Evolutionary conservation across 1,284 basidiomycete species (phyloP).

Genomic region (Agroathelia rolfsii): DNA sequence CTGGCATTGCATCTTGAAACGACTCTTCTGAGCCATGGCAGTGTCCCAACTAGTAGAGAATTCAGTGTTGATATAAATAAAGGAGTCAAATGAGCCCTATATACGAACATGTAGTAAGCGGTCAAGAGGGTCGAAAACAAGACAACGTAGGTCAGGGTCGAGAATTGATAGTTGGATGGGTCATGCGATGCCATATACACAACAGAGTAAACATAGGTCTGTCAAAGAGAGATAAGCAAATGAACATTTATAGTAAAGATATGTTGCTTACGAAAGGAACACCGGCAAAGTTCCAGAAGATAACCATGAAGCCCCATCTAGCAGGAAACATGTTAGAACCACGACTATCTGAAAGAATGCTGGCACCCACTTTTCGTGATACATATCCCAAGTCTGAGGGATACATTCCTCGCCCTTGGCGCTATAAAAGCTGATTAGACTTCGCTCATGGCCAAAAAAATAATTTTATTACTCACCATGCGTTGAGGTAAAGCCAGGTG

Average conservation of each 20-base stretch:
- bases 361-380: constrained; percentile 73
- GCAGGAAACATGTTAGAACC: constrained; percentile 8
- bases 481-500: constrained; percentile 94
- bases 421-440: constrained; percentile 13
- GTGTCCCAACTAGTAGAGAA: constrained; percentile 68
- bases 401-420: constrained; percentile 95
- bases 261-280: constrained; percentile 61
- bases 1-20: constrained; percentile 95
- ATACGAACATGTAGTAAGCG: constrained; percentile 75
- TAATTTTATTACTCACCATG: constrained; percentile 49
- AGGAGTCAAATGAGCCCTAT: constrained; percentile 1
- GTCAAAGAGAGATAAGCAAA: constrained; percentile 19
- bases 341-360: background rate
- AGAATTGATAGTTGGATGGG: constrained; percentile 81
- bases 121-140: constrained; percentile 71
- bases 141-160: constrained; percentile 61
- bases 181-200: constrained; percentile 98
- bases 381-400: constrained; percentile 99
- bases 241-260: constrained; percentile 2
- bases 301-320: constrained; percentile 86
- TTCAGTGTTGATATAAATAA: constrained; percentile 12
- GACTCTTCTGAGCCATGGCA: constrained; percentile 94
- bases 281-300: constrained; percentile 98
- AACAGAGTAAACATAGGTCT: constrained; percentile 95
- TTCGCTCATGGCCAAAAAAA: background rate